Percentiles rank a stretch among this genome's conserved stretches.
Evolutionary conservation across 805 yeast genomes (phyloP).

Genomic region (Lipomyces yamanashiensis): DNA sequence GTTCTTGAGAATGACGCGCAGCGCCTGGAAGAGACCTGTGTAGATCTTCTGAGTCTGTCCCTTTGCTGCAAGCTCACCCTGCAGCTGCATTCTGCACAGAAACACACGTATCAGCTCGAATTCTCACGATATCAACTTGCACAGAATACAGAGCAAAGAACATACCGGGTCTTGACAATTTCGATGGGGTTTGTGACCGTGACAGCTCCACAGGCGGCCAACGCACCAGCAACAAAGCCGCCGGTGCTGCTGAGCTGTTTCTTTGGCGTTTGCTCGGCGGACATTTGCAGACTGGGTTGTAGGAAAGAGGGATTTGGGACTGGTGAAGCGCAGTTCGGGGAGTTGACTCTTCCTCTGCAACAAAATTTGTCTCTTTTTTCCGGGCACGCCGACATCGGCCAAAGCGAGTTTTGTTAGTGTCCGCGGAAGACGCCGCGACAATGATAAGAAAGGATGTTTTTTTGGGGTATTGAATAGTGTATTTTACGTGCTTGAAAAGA

Average conservation of each 20-base stretch:
- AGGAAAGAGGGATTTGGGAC: background rate
- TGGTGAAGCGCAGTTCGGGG: background rate
- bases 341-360: background rate
- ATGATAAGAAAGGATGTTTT: too few relatives aligned
- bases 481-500: too few relatives aligned
- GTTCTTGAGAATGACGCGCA: slow-evolving; percentile 67
- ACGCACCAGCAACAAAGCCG: slow-evolving; percentile 86
- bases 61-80: slow-evolving; percentile 79
- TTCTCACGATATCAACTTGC: background rate
- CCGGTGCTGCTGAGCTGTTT: slow-evolving; percentile 32
- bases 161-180: slow-evolving; percentile 72
- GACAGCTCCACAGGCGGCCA: slow-evolving; percentile 98
- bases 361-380: background rate
- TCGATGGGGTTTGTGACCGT: slow-evolving; percentile 96
- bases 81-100: slow-evolving; percentile 78
- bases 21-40: slow-evolving; percentile 84
- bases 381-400: slow-evolving; percentile 1
- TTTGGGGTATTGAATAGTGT: too few relatives aligned
- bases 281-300: background rate
- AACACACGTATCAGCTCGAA: background rate
- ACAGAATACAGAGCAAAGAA: background rate
- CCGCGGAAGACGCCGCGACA: background rate
- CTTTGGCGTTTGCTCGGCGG: slow-evolving; percentile 8
- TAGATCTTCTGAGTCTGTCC: slow-evolving; percentile 59
- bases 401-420: background rate